Percentiles rank a stretch among this genome's conserved stretches.
phyloP scores from a whole-genome alignment of 2,329 filamentous ascomycete genomes.

The Aspergillus chevalieri region DNA sequence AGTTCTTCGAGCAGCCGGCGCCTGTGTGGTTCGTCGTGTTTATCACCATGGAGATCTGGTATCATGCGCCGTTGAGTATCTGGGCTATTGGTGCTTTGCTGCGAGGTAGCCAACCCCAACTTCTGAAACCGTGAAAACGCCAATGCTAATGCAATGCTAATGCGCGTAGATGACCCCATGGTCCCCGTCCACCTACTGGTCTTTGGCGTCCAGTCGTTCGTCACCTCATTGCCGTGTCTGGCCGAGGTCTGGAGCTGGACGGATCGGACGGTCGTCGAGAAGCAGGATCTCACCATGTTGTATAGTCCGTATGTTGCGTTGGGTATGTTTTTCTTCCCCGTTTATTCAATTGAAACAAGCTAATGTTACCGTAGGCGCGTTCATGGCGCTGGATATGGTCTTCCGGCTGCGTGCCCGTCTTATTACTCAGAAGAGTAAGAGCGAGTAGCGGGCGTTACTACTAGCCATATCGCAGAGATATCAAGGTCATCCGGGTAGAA shows the following conservation, averaged over 20 bases:
- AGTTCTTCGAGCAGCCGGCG: constrained; percentile 52
- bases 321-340: constrained; percentile 35
- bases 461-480: too few relatives aligned
- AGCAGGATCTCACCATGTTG: constrained; percentile 45
- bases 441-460: constrained; percentile 13
- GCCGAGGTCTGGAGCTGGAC: constrained; percentile 56
- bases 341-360: background rate
- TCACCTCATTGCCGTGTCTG: constrained; percentile 60
- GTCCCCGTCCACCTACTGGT: constrained; percentile 56
- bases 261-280: constrained; percentile 40
- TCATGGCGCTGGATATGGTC: constrained; percentile 36
- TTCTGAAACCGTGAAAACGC: background rate
- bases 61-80: constrained; percentile 55
- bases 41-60: constrained; percentile 54
- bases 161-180: constrained; percentile 47
- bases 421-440: constrained; percentile 23
- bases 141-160: background rate
- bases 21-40: constrained; percentile 56
- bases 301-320: constrained; percentile 54
- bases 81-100: constrained; percentile 55
- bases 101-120: constrained; percentile 33
- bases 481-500: too few relatives aligned
- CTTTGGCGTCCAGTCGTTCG: constrained; percentile 53
- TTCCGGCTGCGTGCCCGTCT: constrained; percentile 24
- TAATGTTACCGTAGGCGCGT: constrained; percentile 21